Evolutionary conservation across 306 rosid species (phyloP).

Genomic region (Dicorynia guianensis): DNA sequence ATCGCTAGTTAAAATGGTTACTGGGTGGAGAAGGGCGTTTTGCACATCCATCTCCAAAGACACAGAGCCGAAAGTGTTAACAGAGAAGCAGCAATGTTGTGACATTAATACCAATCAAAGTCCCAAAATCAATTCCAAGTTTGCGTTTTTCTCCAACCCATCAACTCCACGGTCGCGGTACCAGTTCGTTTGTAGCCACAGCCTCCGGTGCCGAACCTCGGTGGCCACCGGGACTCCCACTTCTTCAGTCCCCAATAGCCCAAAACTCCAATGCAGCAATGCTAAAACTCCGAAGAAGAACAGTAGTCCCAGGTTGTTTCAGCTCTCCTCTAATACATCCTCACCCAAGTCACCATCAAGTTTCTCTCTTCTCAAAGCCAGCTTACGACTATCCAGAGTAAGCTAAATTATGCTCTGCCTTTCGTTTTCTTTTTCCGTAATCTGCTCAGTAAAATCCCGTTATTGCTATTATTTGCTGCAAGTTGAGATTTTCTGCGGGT

Average conservation of each 20-base stretch:
- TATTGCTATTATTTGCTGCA: constrained; percentile 5
- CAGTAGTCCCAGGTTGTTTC: constrained; percentile 57
- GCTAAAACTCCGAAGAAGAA: constrained; percentile 48
- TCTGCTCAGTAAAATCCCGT: constrained; percentile 17
- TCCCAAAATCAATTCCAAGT: constrained; percentile 72
- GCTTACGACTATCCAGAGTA: constrained; percentile 76
- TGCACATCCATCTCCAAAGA: constrained; percentile 86
- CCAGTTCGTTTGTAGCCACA: constrained; percentile 56
- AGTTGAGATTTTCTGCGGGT: background rate
- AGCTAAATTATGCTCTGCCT: background rate
- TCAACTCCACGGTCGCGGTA: constrained; percentile 80
- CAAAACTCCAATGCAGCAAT: constrained; percentile 71
- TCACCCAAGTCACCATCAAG: constrained; percentile 87
- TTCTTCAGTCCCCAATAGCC: constrained; percentile 74
- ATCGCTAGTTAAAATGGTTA: constrained; percentile 62
- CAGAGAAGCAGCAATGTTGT: constrained; percentile 55
- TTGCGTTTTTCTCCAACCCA: constrained; percentile 84
- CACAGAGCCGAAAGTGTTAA: constrained; percentile 46
- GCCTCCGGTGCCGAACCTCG: constrained; percentile 84
- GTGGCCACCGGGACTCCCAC: constrained; percentile 45
- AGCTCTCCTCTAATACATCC: constrained; percentile 70
- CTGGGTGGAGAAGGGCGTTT: constrained; percentile 96
- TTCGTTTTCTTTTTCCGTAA: background rate
- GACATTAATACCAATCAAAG: constrained; percentile 49
- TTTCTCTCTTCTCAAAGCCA: constrained; percentile 81